phyloP scores from a whole-genome alignment of 106 monocot genomes.

The Dendrobium chrysotoxum region DNA sequence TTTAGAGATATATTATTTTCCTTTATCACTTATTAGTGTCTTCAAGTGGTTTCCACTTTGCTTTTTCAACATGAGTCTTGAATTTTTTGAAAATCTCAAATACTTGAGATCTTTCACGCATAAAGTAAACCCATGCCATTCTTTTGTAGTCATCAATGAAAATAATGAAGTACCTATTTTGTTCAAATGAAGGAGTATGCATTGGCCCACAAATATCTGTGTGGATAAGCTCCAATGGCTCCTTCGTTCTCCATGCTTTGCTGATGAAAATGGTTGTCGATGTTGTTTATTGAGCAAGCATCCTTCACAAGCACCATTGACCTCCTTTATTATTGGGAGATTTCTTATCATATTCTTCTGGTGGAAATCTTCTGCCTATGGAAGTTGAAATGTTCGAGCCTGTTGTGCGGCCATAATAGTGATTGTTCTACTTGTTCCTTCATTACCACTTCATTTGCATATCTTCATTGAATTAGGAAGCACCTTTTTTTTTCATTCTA shows the following conservation, averaged over 20 bases:
- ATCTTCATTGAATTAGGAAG: neutral
- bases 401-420: neutral
- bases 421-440: neutral
- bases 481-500: neutral
- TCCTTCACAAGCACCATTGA: neutral
- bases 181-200: neutral
- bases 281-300: neutral
- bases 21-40: neutral
- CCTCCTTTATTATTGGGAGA: neutral
- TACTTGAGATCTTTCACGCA: neutral
- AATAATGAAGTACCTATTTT: neutral
- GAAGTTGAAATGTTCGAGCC: neutral
- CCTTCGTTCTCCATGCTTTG: neutral
- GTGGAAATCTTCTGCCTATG: neutral
- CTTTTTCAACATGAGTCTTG: neutral
- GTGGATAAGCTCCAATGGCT: neutral
- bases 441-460: neutral
- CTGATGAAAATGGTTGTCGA: neutral
- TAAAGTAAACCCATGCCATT: neutral
- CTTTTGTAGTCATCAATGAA: neutral
- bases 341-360: neutral
- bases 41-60: neutral
- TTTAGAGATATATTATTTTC: neutral
- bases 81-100: neutral
- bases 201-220: neutral